Conservation (phyloP, 495 filamentous ascomycete species). For the Aspergillus cavernicola region DNA sequence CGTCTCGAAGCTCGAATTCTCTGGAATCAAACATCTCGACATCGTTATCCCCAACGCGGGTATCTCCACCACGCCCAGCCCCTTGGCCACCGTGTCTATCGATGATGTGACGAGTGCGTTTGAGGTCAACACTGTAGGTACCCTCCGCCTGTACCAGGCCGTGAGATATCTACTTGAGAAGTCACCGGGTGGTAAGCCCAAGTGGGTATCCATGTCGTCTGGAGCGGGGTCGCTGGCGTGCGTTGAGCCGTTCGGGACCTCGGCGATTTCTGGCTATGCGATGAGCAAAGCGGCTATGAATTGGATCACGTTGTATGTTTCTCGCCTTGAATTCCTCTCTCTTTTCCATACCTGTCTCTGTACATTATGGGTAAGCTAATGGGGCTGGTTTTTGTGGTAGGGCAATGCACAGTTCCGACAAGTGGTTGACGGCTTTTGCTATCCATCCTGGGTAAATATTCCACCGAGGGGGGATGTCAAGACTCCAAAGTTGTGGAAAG, state of each 20-base stretch:
- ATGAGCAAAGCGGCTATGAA: slow-evolving; percentile 2
- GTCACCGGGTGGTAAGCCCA: not conserved
- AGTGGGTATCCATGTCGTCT: slow-evolving; percentile 5
- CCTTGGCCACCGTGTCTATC: not conserved
- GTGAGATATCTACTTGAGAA: not conserved
- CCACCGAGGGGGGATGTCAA: no score
- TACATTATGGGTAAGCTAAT: not conserved
- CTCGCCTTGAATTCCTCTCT: not conserved
- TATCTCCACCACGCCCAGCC: not conserved
- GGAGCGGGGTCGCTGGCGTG: not conserved
- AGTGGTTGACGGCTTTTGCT: not conserved
- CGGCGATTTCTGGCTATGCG: not conserved
- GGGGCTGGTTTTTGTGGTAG: not conserved
- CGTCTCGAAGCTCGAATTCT: not conserved
- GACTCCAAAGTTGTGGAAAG: no score
- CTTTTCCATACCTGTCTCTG: not conserved
- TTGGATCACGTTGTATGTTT: not conserved
- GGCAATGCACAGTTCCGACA: not conserved
- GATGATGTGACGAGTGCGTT: not conserved
- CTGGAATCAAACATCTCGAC: not conserved
- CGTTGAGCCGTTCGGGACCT: not conserved
- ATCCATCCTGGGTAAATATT: slow-evolving; percentile 2
- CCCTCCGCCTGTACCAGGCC: not conserved
- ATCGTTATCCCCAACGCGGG: slow-evolving; percentile 1
- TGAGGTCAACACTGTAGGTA: slow-evolving; percentile 1